phyloP scores from a whole-genome alignment of 2,329 filamentous ascomycete genomes.

The Aciculosporium take region DNA sequence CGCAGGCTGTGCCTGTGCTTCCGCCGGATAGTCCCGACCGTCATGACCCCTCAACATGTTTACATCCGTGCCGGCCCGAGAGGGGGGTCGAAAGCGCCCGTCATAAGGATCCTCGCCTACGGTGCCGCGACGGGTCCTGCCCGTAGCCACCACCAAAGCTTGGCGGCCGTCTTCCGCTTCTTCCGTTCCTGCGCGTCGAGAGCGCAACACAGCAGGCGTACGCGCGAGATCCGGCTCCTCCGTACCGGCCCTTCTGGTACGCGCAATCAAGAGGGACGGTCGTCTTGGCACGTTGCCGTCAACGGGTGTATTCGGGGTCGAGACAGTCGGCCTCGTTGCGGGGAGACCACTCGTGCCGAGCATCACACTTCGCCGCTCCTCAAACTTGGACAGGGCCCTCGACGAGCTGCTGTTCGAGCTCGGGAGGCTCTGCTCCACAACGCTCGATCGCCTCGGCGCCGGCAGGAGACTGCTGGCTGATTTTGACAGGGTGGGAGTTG shows the following conservation, averaged over 20 bases:
- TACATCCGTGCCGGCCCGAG: constrained; percentile 43
- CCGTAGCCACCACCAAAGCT: constrained; percentile 29
- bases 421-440: constrained; percentile 25
- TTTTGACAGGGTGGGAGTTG: constrained; percentile 32
- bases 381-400: constrained; percentile 34
- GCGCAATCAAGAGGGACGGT: constrained; percentile 35
- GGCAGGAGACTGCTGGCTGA: constrained; percentile 22
- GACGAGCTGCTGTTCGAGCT: constrained; percentile 30
- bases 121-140: constrained; percentile 32
- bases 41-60: constrained; percentile 22
- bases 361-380: constrained; percentile 37
- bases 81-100: constrained; percentile 39
- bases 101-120: constrained; percentile 33
- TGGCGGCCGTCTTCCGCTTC: constrained; percentile 31
- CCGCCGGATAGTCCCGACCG: constrained; percentile 15
- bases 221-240: constrained; percentile 39
- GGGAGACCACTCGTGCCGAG: constrained; percentile 30
- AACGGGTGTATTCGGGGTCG: constrained; percentile 25
- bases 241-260: constrained; percentile 32
- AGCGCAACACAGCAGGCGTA: constrained; percentile 32
- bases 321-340: constrained; percentile 27
- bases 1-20: constrained; percentile 21
- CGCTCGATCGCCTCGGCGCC: constrained; percentile 27
- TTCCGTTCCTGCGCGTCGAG: constrained; percentile 30
- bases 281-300: constrained; percentile 29